A percentile compares a stretch with the other conserved stretches of the same genome.
Conservation (phyloP, 2,329 filamentous ascomycete species). For the Venturia oleaginea region DNA sequence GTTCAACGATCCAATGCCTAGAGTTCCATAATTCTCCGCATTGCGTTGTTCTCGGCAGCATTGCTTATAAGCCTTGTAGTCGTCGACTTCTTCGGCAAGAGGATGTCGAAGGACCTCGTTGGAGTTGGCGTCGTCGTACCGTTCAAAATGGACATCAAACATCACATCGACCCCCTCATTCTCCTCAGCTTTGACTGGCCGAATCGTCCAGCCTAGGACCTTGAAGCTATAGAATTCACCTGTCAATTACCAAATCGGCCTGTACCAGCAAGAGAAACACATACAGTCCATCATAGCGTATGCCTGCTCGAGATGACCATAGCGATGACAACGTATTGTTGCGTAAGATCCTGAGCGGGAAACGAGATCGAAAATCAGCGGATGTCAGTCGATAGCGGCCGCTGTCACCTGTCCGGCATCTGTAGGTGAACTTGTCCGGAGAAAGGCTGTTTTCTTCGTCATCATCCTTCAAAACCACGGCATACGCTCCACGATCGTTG, state of each 20-base stretch:
- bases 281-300: slow-evolving; percentile 41
- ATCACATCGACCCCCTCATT: slow-evolving; percentile 14
- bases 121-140: slow-evolving; percentile 26
- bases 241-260: not conserved
- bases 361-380: slow-evolving; percentile 30
- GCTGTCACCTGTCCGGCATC: slow-evolving; percentile 28
- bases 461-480: slow-evolving; percentile 32
- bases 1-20: not conserved
- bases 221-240: slow-evolving; percentile 22
- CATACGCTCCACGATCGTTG: slow-evolving; percentile 36
- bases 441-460: slow-evolving; percentile 29
- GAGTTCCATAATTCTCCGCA: not conserved
- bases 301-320: slow-evolving; percentile 37
- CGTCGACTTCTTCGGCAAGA: slow-evolving; percentile 36
- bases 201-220: slow-evolving; percentile 34
- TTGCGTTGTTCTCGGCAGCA: slow-evolving; percentile 7
- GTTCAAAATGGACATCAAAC: slow-evolving; percentile 33
- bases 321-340: slow-evolving; percentile 35
- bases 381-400: slow-evolving; percentile 37
- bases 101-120: slow-evolving; percentile 31
- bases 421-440: slow-evolving; percentile 33
- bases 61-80: slow-evolving; percentile 38
- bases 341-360: slow-evolving; percentile 36
- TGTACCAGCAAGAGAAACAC: slow-evolving; percentile 18
- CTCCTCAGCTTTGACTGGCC: slow-evolving; percentile 15